Evolutionary conservation across 2,329 filamentous ascomycete genomes (phyloP).

Genomic region (Stachybotrys chlorohalonatus): DNA sequence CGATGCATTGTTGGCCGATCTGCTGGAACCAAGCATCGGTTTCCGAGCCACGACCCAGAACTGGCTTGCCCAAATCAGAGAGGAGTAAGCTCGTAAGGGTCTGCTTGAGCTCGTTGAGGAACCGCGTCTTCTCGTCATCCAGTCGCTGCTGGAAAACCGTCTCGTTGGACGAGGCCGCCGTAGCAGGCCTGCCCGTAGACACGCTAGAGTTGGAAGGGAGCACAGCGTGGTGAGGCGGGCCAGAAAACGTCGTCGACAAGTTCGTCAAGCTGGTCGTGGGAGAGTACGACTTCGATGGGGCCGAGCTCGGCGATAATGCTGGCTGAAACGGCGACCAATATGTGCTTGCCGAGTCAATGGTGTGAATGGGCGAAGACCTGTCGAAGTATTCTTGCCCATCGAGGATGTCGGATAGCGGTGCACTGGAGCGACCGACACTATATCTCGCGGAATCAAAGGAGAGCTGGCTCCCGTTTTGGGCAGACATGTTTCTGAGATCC

Average conservation of each 20-base stretch:
- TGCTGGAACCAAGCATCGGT: constrained; percentile 81
- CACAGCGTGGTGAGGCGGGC: constrained; percentile 29
- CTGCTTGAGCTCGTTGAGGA: constrained; percentile 68
- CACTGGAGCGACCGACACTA: constrained; percentile 46
- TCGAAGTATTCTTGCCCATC: constrained; percentile 67
- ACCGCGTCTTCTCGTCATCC: constrained; percentile 65
- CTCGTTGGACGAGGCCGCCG: constrained; percentile 58
- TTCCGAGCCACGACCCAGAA: constrained; percentile 84
- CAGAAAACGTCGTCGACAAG: constrained; percentile 40
- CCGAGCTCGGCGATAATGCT: constrained; percentile 47
- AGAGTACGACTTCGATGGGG: constrained; percentile 49
- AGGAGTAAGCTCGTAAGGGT: constrained; percentile 75
- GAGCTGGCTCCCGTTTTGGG: constrained; percentile 57
- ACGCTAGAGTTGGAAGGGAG: constrained; percentile 36
- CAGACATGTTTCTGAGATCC: constrained; percentile 48
- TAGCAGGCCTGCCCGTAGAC: constrained; percentile 50
- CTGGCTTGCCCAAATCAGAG: constrained; percentile 79
- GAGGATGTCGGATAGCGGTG: constrained; percentile 53
- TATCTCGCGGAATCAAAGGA: constrained; percentile 63
- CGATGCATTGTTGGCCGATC: constrained; percentile 56
- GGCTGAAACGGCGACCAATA: constrained; percentile 86
- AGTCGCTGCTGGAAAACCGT: constrained; percentile 54
- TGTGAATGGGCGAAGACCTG: constrained; percentile 56
- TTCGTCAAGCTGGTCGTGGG: constrained; percentile 54
- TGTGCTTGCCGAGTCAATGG: constrained; percentile 66